Percentiles rank a stretch among this genome's conserved stretches.
Evolutionary conservation across 495 filamentous ascomycete genomes (phyloP).

Genomic region (Astrocystis sublimbata): DNA sequence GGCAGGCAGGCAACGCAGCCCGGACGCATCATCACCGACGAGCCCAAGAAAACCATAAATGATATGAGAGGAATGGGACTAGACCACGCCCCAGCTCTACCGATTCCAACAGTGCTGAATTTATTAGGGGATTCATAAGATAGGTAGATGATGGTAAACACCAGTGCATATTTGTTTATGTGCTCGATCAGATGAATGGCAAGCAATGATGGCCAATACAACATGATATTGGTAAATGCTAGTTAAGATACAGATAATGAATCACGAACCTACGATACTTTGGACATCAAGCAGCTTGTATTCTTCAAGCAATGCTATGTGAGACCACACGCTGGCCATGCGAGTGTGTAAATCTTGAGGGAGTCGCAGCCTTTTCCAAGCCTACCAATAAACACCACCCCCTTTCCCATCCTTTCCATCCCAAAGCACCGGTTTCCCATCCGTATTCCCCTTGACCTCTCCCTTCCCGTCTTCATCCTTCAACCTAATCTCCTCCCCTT

Average conservation of each 20-base stretch:
- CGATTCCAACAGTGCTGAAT: no score
- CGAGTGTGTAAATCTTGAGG: not conserved
- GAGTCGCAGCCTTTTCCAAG: no score
- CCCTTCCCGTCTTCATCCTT: slow-evolving; percentile 26
- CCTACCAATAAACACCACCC: slow-evolving; percentile 48
- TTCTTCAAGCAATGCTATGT: not conserved
- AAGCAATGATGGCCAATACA: not conserved
- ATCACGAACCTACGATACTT: not conserved
- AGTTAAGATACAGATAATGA: not conserved
- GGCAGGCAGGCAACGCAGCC: not conserved
- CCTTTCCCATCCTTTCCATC: slow-evolving; percentile 45
- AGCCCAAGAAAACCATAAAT: no score
- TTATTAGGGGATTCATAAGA: no score
- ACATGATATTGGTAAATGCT: not conserved
- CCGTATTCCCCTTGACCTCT: slow-evolving; percentile 10
- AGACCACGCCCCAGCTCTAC: no score
- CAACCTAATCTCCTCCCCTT: slow-evolving; percentile 23
- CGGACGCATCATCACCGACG: no score
- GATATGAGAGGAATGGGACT: no score
- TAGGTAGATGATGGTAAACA: not conserved
- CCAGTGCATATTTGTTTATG: not conserved
- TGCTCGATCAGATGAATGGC: not conserved
- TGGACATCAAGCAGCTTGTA: not conserved
- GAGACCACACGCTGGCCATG: not conserved
- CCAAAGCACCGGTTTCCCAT: slow-evolving; percentile 35